Base-by-base conservation (phyloP, 257 asterid species). In the Thymus quinquecostatus region DNA sequence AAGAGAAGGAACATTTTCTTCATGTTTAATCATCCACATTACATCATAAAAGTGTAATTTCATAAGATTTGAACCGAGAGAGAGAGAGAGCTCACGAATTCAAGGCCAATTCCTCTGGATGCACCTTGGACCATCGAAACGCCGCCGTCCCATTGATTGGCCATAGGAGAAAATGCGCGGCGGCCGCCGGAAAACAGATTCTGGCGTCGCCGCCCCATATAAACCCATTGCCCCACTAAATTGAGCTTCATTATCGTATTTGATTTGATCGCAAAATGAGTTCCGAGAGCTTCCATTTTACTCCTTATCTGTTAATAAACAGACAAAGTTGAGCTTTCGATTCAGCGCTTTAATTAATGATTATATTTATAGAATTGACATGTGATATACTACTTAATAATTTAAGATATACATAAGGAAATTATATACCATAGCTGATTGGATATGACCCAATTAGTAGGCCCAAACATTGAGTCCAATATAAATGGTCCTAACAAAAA, bases 121-220 rank as follows among this genome's bases (percentile, higher is more conserved):
- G 97, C 99, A 75, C 99, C 99, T 88, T 91, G 99, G 75, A 95
- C 87, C 96, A 95, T 78, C 34, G 99, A 91, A 74, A 95, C 88
- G 45, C 86, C 88, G 76, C 86, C 92, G 71, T 89, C 86, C 68
- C 80, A 82, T 44, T 43, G 70, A 47, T 65, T 78, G 73, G 66
- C 48, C 29, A 78, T 77, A 55, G 89, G 72, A 30, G 91, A 80
- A 54, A 83, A 79, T 72, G 70, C 43, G 48, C 85, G 75, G 50
- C 63, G n/a, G n/a, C n/a, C 69, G 51, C 77, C 74, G 44, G 81
- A 4, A 47, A 72, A 9, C 21, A 73, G 74, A 68, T 75, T 74
- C 36, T 59, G 70, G 60, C 74, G 77, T 67, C 83, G 79, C 51
- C 79, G 75, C 50, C 79, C 74, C 56, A 60, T 55, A 50, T 67